Evolutionary conservation across 495 filamentous ascomycete species (phyloP), one percentile per base, ranked within the genome.

Genomic region (Xylaria intraflava): DNA sequence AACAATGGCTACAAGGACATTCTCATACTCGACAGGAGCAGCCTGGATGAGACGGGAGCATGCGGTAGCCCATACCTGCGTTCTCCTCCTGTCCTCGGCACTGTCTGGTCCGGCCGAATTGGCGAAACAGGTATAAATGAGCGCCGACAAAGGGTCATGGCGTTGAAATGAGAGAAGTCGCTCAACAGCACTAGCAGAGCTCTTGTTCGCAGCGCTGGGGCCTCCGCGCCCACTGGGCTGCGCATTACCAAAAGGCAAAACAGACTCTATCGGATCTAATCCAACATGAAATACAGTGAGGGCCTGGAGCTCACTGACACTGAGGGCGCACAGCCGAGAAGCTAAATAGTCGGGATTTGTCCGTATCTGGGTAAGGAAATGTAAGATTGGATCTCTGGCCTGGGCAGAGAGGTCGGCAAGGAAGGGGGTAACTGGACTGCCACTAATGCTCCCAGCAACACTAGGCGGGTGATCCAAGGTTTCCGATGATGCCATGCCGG

Each of bases 121-220:
- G 58, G 89, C 89, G 75, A 91, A 95, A 61, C 90, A 83, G 60
- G 88, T 89, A 73, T 89, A 88, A 53, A 96, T 79, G 58, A 98
- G 78, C 54, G 84, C 82, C 62, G 90, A 92, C 48, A 96, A 69
- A 24, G 89, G 83, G 67, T 96, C 90, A 66, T 89, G 88, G 58
- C 89, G 81, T 66, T 95, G 88, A 68, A 95, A 91, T 11, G 87
- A 87, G 56, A 88, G 69, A 59, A 89, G 76, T 59, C 78, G 77
- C 69, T 89, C 86, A 50, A 86, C 79, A 60, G 86, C 74, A 64
- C 67, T 82, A 39, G 82, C 78, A 30, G 73, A 71, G 55, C 66
- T 66, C 54, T 61, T 68, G 64, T 61, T 71, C 49, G 68, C 59
- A 29, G 65, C 58, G 53, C 64, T 69, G 46, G 74, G 62, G 70